Base-by-base conservation (phyloP, 768 basidiomycete species). In the Neoboletus brunneissimus region DNA sequence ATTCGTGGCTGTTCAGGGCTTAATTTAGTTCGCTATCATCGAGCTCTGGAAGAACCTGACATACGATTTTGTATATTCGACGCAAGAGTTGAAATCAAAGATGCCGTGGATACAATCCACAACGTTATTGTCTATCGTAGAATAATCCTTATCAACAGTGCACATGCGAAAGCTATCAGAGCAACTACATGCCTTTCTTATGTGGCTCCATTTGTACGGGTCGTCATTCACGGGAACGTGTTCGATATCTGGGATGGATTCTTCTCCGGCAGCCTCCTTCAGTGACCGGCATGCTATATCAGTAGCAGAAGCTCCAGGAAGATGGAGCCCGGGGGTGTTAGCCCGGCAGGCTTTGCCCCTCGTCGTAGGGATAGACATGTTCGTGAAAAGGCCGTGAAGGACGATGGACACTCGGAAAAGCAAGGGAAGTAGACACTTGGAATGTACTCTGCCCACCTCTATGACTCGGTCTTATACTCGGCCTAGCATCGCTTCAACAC, bases 191-290 rank as follows among this genome's bases (percentile, higher is more conserved):
- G 81, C 86, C 77, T 88, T 88, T 61, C 81, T 77, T 34, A 76
- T 49, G 29, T 60, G 55, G 9, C 81, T 79, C 86, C 86, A 88
- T 56, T 72, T 64, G 48, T 84, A 78, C 13, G 86, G 87, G 67
- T 88, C 86, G 58, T 88, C 78, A 16, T 72, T 62, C 16, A 88
- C 85, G 13, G 58, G 53, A 48, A 66, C 67, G 38, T 73, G 69
- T 25, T 76, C 76, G 52, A 77, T 74, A 60, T 75, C 75, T 42
- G 22, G 35, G 44, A 43, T 35, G 34, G 41, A 41, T 50, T 58
- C 48, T 35, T 54, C 56, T 40, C 58, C 50, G 42, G 25, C 6
- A 18, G 31, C 48, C n/a, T 51, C 46, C 32, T 53, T 55, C 15
- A 50, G 31, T 31, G 51, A 35, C 46, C 5, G 55, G 31, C 31